Conservation (phyloP, 2,329 filamentous ascomycete genomes). For the Zasmidium angulare region DNA sequence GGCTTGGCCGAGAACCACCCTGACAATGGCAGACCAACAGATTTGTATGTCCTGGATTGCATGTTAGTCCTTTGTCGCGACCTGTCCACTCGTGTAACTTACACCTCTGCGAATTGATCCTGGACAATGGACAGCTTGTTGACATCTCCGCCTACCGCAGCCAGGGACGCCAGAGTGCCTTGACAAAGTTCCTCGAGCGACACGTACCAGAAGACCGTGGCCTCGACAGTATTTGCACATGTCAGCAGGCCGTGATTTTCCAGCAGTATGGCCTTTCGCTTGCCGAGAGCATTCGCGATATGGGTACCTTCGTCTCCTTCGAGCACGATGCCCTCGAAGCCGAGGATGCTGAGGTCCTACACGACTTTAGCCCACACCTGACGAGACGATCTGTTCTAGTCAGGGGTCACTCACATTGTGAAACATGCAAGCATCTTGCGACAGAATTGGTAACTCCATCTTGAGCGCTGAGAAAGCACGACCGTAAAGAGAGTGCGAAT, state of each 20-base stretch:
- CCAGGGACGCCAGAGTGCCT: slow-evolving; percentile 49
- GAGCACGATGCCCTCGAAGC: slow-evolving; percentile 43
- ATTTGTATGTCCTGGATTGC: slow-evolving; percentile 54
- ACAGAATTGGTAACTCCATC: slow-evolving; percentile 40
- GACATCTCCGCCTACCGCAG: slow-evolving; percentile 60
- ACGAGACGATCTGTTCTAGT: slow-evolving; percentile 34
- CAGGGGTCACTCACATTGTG: slow-evolving; percentile 36
- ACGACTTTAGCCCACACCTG: neutral
- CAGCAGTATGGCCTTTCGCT: slow-evolving; percentile 36
- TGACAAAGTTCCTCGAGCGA: slow-evolving; percentile 38
- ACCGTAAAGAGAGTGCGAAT: slow-evolving; percentile 41
- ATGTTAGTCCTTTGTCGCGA: neutral
- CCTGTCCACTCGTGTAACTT: neutral
- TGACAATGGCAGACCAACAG: slow-evolving; percentile 58
- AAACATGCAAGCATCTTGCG: slow-evolving; percentile 42
- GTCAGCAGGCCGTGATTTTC: slow-evolving; percentile 46
- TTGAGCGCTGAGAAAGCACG: slow-evolving; percentile 43
- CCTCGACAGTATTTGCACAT: slow-evolving; percentile 38
- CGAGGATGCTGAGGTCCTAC: neutral
- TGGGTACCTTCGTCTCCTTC: slow-evolving; percentile 40
- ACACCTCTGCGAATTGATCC: slow-evolving; percentile 61
- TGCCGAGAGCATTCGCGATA: slow-evolving; percentile 40
- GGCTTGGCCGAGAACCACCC: slow-evolving; percentile 71
- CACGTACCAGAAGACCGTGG: slow-evolving; percentile 27
- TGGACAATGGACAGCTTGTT: slow-evolving; percentile 63